Evolutionary conservation across 2,329 filamentous ascomycete species (phyloP).

Genomic region (Ceratocystis lukuohia): DNA sequence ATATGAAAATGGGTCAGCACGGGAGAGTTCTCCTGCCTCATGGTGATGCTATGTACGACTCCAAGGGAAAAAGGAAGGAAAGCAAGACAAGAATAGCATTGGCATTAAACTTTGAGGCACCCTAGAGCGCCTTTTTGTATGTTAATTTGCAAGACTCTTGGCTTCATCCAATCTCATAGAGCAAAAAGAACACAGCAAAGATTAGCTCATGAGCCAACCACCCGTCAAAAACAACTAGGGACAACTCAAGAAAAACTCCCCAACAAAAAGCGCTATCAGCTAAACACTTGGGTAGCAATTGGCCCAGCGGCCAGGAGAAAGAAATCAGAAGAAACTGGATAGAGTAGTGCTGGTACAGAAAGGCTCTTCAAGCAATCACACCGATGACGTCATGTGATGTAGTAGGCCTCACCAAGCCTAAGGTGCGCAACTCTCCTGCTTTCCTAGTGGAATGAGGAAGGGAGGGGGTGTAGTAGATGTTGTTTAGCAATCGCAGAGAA

Average conservation of each 20-base stretch:
- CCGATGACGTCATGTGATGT: too few species aligned
- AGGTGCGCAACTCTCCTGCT: too few species aligned
- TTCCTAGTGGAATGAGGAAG: too few species aligned
- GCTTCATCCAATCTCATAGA: slow-evolving; percentile 1
- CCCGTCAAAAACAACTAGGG: background rate
- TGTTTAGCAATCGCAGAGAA: too few species aligned
- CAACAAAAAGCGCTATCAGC: background rate
- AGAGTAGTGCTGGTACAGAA: background rate
- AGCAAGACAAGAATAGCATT: background rate
- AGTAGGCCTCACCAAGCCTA: too few species aligned
- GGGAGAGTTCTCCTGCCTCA: background rate
- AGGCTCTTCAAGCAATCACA: too few species aligned
- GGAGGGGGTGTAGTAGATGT: too few species aligned
- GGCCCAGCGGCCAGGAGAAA: background rate
- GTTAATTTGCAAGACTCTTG: background rate
- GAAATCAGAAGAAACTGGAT: slow-evolving; percentile 1
- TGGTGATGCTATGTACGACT: background rate
- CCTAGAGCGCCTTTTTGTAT: background rate
- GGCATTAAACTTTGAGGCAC: background rate
- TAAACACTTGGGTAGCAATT: too few species aligned
- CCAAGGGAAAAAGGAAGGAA: background rate
- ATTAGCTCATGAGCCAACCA: background rate
- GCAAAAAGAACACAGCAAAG: background rate
- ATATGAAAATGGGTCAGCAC: background rate
- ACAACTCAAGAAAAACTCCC: background rate